Percentiles rank a stretch among this genome's conserved stretches.
phyloP scores from a whole-genome alignment of 2,329 filamentous ascomycete species.

The Curvularia spicifera region DNA sequence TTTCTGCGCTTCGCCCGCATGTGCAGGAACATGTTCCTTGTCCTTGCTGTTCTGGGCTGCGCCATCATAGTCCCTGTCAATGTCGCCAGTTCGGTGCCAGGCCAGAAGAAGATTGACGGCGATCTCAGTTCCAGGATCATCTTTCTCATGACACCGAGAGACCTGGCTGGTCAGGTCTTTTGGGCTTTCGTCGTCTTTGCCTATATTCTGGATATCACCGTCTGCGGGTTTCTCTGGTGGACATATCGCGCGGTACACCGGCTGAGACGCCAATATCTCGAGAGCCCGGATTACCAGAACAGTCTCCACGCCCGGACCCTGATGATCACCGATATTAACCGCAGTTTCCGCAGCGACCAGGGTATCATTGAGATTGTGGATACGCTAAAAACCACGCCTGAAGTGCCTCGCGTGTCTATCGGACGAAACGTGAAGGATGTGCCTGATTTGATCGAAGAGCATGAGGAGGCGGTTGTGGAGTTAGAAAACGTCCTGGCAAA shows the following conservation, averaged over 20 bases:
- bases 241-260: conserved; percentile 79
- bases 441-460: conserved; percentile 82
- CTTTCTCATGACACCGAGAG: conserved; percentile 52
- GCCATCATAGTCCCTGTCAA: conserved; percentile 84
- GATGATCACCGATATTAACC: conserved; percentile 81
- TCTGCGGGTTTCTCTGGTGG: conserved; percentile 83
- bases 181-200: conserved; percentile 67
- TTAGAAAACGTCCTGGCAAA: conserved; percentile 85
- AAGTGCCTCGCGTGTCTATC: conserved; percentile 79
- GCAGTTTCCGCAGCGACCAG: conserved; percentile 78
- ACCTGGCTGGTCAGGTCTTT: conserved; percentile 56
- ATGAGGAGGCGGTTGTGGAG: conserved; percentile 79
- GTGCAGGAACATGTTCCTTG: conserved; percentile 87
- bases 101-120: conserved; percentile 19
- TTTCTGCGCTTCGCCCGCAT: conserved; percentile 90
- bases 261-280: conserved; percentile 79
- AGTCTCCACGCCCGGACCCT: conserved; percentile 77
- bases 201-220: conserved; percentile 73
- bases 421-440: conserved; percentile 92
- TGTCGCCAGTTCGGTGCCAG: conserved; percentile 47
- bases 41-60: conserved; percentile 74
- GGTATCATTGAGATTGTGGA: conserved; percentile 86
- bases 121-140: conserved; percentile 18
- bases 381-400: conserved; percentile 76
- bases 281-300: conserved; percentile 84